Evolutionary conservation across 78 protist species (phyloP).

Genomic region (Cavenderia fasciculata): DNA sequence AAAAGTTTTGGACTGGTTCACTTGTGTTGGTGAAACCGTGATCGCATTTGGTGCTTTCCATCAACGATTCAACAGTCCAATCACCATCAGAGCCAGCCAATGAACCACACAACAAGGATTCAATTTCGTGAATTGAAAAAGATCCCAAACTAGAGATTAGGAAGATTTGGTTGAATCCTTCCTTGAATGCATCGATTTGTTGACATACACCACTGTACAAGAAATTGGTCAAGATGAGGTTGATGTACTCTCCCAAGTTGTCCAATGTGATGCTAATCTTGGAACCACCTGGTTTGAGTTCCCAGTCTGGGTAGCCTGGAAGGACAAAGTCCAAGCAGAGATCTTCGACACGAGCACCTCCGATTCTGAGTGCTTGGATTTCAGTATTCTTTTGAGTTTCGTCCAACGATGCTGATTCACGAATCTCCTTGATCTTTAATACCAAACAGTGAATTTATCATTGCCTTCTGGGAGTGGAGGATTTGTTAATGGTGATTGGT

Average conservation of each 20-base stretch:
- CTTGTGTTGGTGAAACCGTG: slow-evolving; percentile 76
- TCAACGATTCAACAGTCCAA: slow-evolving; percentile 51
- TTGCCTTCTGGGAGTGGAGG: no score
- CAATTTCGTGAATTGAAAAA: slow-evolving; percentile 72
- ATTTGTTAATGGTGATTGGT: no score
- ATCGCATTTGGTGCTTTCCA: slow-evolving; percentile 76
- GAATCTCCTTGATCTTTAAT: slow-evolving; percentile 29
- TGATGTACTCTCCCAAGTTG: slow-evolving; percentile 80
- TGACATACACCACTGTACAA: slow-evolving; percentile 61
- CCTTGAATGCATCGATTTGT: slow-evolving; percentile 79
- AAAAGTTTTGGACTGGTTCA: slow-evolving; percentile 68
- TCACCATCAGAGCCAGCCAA: slow-evolving; percentile 53
- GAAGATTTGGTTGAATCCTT: slow-evolving; percentile 77
- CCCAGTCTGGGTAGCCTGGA: slow-evolving; percentile 73
- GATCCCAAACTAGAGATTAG: slow-evolving; percentile 30
- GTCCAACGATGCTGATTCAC: neutral
- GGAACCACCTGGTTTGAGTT: slow-evolving; percentile 41
- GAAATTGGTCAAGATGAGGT: slow-evolving; percentile 19
- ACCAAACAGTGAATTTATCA: no score
- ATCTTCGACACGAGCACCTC: slow-evolving; percentile 68
- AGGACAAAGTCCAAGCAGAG: slow-evolving; percentile 78
- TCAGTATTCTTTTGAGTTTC: slow-evolving; percentile 23
- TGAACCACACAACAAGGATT: slow-evolving; percentile 76
- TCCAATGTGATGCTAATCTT: slow-evolving; percentile 47
- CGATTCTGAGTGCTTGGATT: slow-evolving; percentile 51